Base-by-base conservation (phyloP, 257 asterid genomes). In the Verbascum thapsus region DNA sequence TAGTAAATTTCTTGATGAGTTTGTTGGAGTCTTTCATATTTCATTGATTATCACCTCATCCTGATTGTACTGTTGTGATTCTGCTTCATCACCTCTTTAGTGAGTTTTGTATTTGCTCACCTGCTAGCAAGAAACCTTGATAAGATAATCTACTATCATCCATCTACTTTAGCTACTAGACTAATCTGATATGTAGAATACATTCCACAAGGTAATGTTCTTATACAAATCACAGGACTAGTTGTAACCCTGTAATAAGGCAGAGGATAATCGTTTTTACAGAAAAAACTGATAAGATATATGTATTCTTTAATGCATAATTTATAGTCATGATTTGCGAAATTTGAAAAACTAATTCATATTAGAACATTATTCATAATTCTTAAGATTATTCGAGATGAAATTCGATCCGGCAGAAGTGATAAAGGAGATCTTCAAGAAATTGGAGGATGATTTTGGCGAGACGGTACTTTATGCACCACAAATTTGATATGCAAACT, bases 381-480 rank as follows among this genome's bases (percentile, higher is more conserved):
- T 26, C 53, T 49, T 7, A 40, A 90, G 97, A 71, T 92, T 40
- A 89, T 92, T 48, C 86, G 95, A 23, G 89, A 88, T 56, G 91
- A 92, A 72, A 85, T 92, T 30, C 79, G 70, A 43, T 61, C 80
- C 13, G 98, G 98, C 9, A 92, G 78, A 75, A 80, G 79, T 35
- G 98, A 91, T 72, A 91, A 88, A 72, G 98, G 98, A 88, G 47
- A 86, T 92, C 73, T 92, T 51, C 79, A 78, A 79, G 49, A 92
- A 83, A 83, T 91, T 92, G 32, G 96, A 85, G 81, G 91, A 85
- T 4, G 95, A 92, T 58, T 92, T 74, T 71, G 98, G 98, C 7
- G 97, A 92, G 81, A 82, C 97, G 0, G 96, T 92, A 63, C 96
- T 87, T 66, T 89, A 92, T 57, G 70, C 84, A 55, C 99, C 99